Evolutionary conservation across 345 rosid genomes (phyloP).

Genomic region (Anacardium occidentale): DNA sequence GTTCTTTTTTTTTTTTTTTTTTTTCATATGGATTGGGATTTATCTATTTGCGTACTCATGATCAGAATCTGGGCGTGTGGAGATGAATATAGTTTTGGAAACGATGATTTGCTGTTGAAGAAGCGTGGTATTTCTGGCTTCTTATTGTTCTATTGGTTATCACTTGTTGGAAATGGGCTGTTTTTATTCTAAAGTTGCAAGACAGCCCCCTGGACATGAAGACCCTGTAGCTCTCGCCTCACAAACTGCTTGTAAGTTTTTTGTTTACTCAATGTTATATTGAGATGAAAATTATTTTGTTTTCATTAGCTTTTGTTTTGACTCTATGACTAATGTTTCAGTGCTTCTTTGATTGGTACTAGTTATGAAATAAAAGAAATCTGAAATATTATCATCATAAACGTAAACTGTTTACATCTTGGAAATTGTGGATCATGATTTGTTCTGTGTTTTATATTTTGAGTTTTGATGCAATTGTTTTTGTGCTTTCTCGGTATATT

Average conservation of each 20-base stretch:
- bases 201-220: conserved; percentile 77
- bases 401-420: background rate
- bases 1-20: background rate
- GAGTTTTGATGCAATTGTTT: background rate
- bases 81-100: conserved; percentile 26
- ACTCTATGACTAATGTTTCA: background rate
- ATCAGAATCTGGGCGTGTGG: conserved; percentile 6
- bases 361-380: background rate
- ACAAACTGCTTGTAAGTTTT: conserved; percentile 85
- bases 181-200: conserved; percentile 67
- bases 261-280: background rate
- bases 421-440: background rate
- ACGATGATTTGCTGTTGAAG: conserved; percentile 10
- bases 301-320: background rate
- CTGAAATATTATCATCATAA: background rate
- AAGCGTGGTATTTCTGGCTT: conserved; percentile 23
- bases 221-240: conserved; percentile 86
- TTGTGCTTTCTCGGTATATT: background rate
- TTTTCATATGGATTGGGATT: background rate
- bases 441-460: background rate
- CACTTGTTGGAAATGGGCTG: conserved; percentile 81
- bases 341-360: background rate
- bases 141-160: conserved; percentile 7
- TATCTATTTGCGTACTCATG: conserved; percentile 11
- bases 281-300: background rate